These are phyloP conservation scores for Ceratobasidium sp. DNA, from an alignment of 1,284 basidiomycete genomes.

Conservation along the genomic window DNA sequence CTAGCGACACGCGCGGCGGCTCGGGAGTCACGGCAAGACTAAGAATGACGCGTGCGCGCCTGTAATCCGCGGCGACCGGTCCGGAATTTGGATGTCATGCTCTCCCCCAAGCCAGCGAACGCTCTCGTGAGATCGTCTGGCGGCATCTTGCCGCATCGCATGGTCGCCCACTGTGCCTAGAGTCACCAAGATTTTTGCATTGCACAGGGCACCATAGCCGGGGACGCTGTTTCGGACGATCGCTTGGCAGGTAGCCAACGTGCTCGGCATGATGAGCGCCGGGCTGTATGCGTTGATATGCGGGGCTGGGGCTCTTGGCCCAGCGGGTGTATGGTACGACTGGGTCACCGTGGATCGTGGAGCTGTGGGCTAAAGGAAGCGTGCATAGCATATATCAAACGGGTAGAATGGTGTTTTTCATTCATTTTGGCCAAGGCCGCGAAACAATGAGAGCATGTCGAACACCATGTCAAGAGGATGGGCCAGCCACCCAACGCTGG, in stretches of 20 bases:
- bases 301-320: background rate
- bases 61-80: no score
- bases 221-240: background rate
- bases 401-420: background rate
- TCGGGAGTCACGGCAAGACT: background rate
- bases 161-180: no score
- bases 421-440: background rate
- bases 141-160: no score
- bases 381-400: constrained; percentile 21
- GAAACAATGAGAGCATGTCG: background rate
- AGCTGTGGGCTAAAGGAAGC: background rate
- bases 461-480: background rate
- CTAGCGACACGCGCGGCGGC: background rate
- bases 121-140: no score
- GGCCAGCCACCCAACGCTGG: background rate
- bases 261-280: constrained; percentile 1
- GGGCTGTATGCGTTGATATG: constrained; percentile 10
- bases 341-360: constrained; percentile 4
- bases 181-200: no score
- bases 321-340: background rate
- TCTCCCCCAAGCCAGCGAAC: no score
- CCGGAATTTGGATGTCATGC: no score
- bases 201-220: background rate
- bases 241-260: background rate
- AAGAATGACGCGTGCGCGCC: background rate